Base-by-base conservation (phyloP, 345 rosid genomes). In the Salix brachista region DNA sequence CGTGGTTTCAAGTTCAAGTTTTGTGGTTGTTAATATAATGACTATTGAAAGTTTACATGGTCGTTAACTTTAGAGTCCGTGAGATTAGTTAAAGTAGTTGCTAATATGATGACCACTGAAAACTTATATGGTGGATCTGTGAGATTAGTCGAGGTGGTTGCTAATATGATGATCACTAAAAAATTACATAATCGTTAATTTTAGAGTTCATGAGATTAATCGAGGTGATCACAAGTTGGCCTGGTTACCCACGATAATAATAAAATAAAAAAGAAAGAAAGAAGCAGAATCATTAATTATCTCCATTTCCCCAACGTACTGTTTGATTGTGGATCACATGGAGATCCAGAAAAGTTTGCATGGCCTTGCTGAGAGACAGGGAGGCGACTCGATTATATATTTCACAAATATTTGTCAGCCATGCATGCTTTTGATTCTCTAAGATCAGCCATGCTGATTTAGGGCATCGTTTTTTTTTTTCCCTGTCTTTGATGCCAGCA, bases 31-130 rank as follows among this genome's bases (percentile, higher is more conserved):
- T 4, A 32, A 32, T 32, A 34, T 34, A 4, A 34, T 26, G 0
- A 36, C 0, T 0, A 5, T 0, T 36, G 0, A 5, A 36, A 36
- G 0, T 36, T 36, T 36, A 36, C 4, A 36, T 5, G 7, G 0
- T 36, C 0, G 37, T 36, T 36, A 36, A 36, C 1, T 36, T 36
- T 36, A 5, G 0, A 0, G 0, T 5, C 1, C 1, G 0, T 5
- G 5, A 36, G 0, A 36, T 36, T 36, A 36, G 1, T 36, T 0
- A 36, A 36, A 0, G 7, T 5, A 1, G 1, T 34, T 34, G 37
- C 1, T 34, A 34, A 34, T 34, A 34, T 34, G 1, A 34, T 34
- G 6, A 34, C 0, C 0, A 34, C 6, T 34, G 0, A 0, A 34
- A 34, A 1, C 0, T 34, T 34, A 34, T 0, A 34, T 34, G 36